These are phyloP conservation scores for Eutypa lata DNA, from an alignment of 2,329 filamentous ascomycete genomes.

Conservation along the genomic window DNA sequence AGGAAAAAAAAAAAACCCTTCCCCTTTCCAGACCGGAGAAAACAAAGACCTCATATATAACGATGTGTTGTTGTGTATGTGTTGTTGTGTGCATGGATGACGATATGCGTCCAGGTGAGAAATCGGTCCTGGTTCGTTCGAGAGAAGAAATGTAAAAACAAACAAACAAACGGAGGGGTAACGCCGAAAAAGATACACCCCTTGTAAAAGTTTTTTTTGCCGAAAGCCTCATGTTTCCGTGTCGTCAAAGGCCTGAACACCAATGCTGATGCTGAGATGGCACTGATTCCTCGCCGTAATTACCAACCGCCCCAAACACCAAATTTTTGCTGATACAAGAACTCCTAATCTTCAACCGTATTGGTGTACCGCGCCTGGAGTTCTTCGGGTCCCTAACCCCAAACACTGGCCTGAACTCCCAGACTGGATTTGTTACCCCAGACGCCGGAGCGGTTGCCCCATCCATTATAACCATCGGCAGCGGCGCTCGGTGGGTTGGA, in stretches of 20 bases:
- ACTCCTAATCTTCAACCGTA: conserved; percentile 1
- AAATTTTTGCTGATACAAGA: conserved; percentile 20
- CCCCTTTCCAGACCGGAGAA: neutral
- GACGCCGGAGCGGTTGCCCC: conserved; percentile 77
- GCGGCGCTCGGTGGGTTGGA: conserved; percentile 54
- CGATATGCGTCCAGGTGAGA: neutral
- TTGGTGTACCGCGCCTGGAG: conserved; percentile 5
- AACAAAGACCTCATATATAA: neutral
- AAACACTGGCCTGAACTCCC: conserved; percentile 88
- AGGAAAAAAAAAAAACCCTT: too few species aligned
- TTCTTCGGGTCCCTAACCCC: conserved; percentile 60
- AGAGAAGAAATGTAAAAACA: conserved; percentile 3
- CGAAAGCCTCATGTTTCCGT: conserved; percentile 23
- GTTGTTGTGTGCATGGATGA: neutral
- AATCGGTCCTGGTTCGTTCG: neutral
- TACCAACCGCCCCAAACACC: conserved; percentile 32
- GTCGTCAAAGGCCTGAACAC: conserved; percentile 32
- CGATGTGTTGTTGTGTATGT: neutral
- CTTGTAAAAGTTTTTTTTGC: conserved; percentile 14
- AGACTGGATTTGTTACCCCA: conserved; percentile 83
- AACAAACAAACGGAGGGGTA: conserved; percentile 8
- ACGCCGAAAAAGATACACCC: conserved; percentile 19
- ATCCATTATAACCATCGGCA: conserved; percentile 55
- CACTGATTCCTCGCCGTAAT: conserved; percentile 22
- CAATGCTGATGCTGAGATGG: conserved; percentile 34